phyloP scores from a whole-genome alignment of 805 yeast species.

The Clavispora carvajalis region DNA sequence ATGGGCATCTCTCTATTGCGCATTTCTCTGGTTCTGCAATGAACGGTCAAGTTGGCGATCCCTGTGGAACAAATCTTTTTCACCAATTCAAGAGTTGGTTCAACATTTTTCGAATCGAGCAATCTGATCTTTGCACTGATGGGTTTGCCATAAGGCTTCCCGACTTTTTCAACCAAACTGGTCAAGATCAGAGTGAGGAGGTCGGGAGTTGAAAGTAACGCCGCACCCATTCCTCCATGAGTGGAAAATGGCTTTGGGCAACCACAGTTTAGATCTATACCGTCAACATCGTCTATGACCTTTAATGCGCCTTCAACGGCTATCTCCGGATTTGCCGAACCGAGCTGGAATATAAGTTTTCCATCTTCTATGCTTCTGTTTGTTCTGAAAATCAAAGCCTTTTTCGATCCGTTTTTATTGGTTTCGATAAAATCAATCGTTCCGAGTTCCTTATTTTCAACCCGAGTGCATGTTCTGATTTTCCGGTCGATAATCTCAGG shows the following conservation, averaged over 20 bases:
- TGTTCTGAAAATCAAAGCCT: conserved; percentile 69
- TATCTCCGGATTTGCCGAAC: conserved; percentile 74
- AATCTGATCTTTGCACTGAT: conserved; percentile 89
- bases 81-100: conserved; percentile 55
- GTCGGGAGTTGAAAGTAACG: conserved; percentile 78
- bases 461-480: conserved; percentile 63
- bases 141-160: conserved; percentile 68
- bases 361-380: conserved; percentile 56
- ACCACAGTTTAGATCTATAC: conserved; percentile 91
- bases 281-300: conserved; percentile 82
- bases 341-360: conserved; percentile 81
- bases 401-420: conserved; percentile 15
- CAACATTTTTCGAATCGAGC: conserved; percentile 51
- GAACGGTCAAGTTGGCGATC: conserved; percentile 78
- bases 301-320: conserved; percentile 86
- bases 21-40: conserved; percentile 88
- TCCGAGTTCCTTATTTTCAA: conserved; percentile 48
- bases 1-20: conserved; percentile 80
- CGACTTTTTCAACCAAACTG: conserved; percentile 72
- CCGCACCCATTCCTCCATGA: conserved; percentile 98
- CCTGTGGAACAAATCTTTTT: conserved; percentile 59
- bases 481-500: conserved; percentile 93
- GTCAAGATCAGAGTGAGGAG: conserved; percentile 62
- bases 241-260: conserved; percentile 95
- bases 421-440: conserved; percentile 55